These are phyloP conservation scores for Pulveroboletus sp. DNA, from an alignment of 768 basidiomycete species.

Conservation along the genomic window DNA sequence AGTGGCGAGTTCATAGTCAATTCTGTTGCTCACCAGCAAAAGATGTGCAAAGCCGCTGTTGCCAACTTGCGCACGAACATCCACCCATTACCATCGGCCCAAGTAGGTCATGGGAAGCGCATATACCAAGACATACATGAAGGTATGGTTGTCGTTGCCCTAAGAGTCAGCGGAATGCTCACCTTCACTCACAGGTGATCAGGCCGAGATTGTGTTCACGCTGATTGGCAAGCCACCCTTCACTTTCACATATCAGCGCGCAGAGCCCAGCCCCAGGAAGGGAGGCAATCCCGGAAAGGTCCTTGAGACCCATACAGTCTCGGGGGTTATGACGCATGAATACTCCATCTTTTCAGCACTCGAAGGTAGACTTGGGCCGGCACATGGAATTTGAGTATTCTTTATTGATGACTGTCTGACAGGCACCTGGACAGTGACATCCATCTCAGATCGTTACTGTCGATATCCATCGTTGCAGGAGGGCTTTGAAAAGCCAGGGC, in stretches of 20 bases:
- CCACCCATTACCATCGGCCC: conserved; percentile 82
- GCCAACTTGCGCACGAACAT: conserved; percentile 69
- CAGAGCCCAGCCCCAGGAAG: conserved; percentile 65
- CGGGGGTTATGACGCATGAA: conserved; percentile 63
- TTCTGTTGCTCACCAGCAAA: conserved; percentile 88
- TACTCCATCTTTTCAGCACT: conserved; percentile 91
- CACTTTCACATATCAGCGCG: conserved; percentile 90
- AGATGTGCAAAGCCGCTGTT: conserved; percentile 82
- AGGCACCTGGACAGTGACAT: conserved; percentile 93
- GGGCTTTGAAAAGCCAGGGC: conserved; percentile 35
- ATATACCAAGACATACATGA: conserved; percentile 86
- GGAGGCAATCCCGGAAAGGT: conserved; percentile 69
- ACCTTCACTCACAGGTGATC: conserved; percentile 54
- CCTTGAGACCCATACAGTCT: conserved; percentile 89
- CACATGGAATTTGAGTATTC: background rate
- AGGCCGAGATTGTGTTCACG: conserved; percentile 90
- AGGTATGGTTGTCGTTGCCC: conserved; percentile 39
- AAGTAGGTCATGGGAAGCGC: conserved; percentile 80
- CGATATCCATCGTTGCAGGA: conserved; percentile 76
- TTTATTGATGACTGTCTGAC: conserved; percentile 7
- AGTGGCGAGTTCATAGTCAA: conserved; percentile 81
- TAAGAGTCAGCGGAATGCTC: background rate
- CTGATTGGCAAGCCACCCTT: conserved; percentile 92
- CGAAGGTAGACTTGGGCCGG: conserved; percentile 59
- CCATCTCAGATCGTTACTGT: conserved; percentile 86